Base-by-base conservation (phyloP, 305 asterid species). In the Solanum hybrid region DNA sequence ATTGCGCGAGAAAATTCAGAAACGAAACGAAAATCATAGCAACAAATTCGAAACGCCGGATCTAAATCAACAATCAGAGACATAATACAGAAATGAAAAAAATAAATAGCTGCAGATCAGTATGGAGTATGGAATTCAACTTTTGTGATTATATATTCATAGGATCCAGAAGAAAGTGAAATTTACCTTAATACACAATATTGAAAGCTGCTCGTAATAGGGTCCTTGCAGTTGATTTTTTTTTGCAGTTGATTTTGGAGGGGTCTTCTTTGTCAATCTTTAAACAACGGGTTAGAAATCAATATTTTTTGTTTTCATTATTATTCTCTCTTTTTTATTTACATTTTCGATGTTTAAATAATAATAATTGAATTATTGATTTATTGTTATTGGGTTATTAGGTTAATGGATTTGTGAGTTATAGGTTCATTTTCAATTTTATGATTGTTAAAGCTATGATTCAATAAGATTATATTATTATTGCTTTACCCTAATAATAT, bases 401-500 rank as follows among this genome's bases (percentile, higher is more conserved):
- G 7, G 29, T 68, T 68, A 68, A 68, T 68, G 29, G 6, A 22
- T 68, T n/a, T 4, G 75, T 68, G 0, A 61, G 72, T 61, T 61
- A 17, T 20, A 0, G 70, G 11, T 61, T 20, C 24, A 61, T 20
- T 68, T 68, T 68, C 31, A 10, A n/a, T 4, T 4, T 68, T 68
- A 68, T n/a, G 31, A 68, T 68, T 68, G 76, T 9, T 4, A n/a
- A 10, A 10, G 6, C 1, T 0, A 68, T 70, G 0, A 70, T 11
- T 0, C 3, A 70, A 70, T 70, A 70, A 70, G 32, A 70, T 26
- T 10, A 70, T 11, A 70, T 24, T 24, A 10, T 70, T 24, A 70
- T 0, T 70, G 0, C 5, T 70, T 24, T 70, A 11, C 0, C 17
- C 7, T 24, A 24, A 5, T 0, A 24, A 10, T 70, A 24, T 70